Evolutionary conservation across 495 filamentous ascomycete genomes (phyloP), one percentile per base, ranked within the genome.

Genomic region (Lasiosphaeris hirsuta): DNA sequence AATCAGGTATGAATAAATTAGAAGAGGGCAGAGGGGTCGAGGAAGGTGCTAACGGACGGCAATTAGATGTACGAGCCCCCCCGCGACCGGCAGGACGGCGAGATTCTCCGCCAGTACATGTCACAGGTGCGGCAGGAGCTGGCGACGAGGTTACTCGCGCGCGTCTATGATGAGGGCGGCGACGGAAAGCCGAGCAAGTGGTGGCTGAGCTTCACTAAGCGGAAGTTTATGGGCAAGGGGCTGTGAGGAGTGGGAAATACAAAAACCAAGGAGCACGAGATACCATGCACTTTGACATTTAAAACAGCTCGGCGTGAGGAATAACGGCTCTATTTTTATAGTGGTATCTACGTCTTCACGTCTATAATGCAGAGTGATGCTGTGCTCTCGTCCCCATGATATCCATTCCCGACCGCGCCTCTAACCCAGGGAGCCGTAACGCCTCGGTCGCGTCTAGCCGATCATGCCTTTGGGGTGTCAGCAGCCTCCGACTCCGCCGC

Each of bases 151-250:
- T 75, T 98, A 72, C 75, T 96, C 63, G 85, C 84, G 13, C 84
- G 90, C 66, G 83, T 98, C 69, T 98, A 96, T 75, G 85, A 86
- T 51, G 94, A 92, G 66, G 90, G 86, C 56, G 81, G 72, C n/a
- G 79, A 81, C 52, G 84, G 81, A 9, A 81, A 78, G 72, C 93
- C 94, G 65, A 95, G 90, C 64, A 98, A 98, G 84, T 97, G 92
- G 88, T 98, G 94, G 94, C 77, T 98, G 62, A 97, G 93, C 78
- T 98, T 96, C 72, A 88, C 89, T 46, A 98, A 97, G 84, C 85
- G 94, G 71, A 96, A 96, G 81, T 98, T 98, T 72, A 97, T 98
- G 95, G 92, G 92, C 67, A 97, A 96, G 81, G 85, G 84, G 64
- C 79, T 92, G 69, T 90, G 78, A 75, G 39, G 10, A 17, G 23